Base-by-base conservation (phyloP, 225 moss, liverwort and hornwort genomes). In the Bryum argenteum region DNA sequence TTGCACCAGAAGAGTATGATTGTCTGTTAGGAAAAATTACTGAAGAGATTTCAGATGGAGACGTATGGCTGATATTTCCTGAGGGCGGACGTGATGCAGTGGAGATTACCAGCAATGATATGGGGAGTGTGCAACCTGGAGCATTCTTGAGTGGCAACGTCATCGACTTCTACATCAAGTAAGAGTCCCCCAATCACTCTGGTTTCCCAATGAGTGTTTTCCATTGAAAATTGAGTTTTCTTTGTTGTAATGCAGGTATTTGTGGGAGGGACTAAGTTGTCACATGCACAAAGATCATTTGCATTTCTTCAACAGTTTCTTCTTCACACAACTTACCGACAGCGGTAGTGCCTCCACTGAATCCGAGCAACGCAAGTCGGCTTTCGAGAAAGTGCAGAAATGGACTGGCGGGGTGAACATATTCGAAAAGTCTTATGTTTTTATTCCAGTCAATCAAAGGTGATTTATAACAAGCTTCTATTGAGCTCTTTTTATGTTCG, bases 391-490 rank as follows among this genome's bases (percentile, higher is more conserved):
- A 53, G 76, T 76, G 21, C 39, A 54, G 55, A 76, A 58, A 26
- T 76, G 76, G 81, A 76, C 57, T 28, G 54, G 67, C 17, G 68
- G 67, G 58, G 76, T 72, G 22, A 71, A 81, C 50, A 43, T 76
- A 38, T 81, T 81, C 57, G 63, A 81, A 16, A 81, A 72, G 71
- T 48, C 42, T 5, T 81, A 28, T 20, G 41, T 81, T 63, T 52
- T 72, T 2, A 41, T 71, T 52, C 61, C 52, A n/a, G 39, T 62
- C 44, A 8, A 44, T 19, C 51, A 53, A 62, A 71, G 71, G 53
- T 71, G 17, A 58, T 47, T 71, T 16, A 58, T 33, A 6, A 16
- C 22, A 3, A 40, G 22, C 11, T 56, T n/a, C 45, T 45, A 5
- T 45, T 24, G 15, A 10, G 9, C 15, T 39, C 23, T 17, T 16